A percentile compares a stretch with the other conserved stretches of the same genome.
Evolutionary conservation across 2,329 filamentous ascomycete genomes (phyloP).

Genomic region (Pezicula carpinea): DNA sequence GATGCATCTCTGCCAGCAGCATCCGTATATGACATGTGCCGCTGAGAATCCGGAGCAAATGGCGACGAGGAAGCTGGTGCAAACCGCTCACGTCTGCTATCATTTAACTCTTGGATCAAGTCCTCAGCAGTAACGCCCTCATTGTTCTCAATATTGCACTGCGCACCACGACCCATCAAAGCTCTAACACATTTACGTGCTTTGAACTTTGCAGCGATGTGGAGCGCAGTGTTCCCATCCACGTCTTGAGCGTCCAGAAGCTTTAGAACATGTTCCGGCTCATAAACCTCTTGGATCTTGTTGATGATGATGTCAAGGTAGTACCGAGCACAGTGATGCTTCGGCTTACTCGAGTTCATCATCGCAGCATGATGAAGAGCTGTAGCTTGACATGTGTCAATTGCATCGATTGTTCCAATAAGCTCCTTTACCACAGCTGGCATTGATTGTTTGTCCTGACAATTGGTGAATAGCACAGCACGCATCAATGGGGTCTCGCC

Average conservation of each 20-base stretch:
- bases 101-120: constrained; percentile 72
- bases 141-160: constrained; percentile 76
- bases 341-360: constrained; percentile 77
- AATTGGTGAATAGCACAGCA: constrained; percentile 93
- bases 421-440: constrained; percentile 79
- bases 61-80: constrained; percentile 69
- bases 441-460: constrained; percentile 90
- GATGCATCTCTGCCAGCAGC: constrained; percentile 10
- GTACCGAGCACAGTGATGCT: constrained; percentile 84
- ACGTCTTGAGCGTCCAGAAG: constrained; percentile 79
- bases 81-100: constrained; percentile 56
- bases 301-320: constrained; percentile 91
- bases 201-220: constrained; percentile 72
- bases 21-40: constrained; percentile 48
- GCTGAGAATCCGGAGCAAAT: constrained; percentile 59
- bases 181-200: constrained; percentile 85
- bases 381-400: constrained; percentile 77
- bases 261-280: constrained; percentile 70
- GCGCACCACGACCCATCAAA: constrained; percentile 73
- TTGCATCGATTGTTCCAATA: constrained; percentile 71
- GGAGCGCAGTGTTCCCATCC: constrained; percentile 82
- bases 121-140: constrained; percentile 81
- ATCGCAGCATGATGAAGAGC: constrained; percentile 93
- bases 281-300: constrained; percentile 73
- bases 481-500: constrained; percentile 93